Evolutionary conservation across 2,329 filamentous ascomycete species (phyloP).

Genomic region (Cytospora paraplurivora): DNA sequence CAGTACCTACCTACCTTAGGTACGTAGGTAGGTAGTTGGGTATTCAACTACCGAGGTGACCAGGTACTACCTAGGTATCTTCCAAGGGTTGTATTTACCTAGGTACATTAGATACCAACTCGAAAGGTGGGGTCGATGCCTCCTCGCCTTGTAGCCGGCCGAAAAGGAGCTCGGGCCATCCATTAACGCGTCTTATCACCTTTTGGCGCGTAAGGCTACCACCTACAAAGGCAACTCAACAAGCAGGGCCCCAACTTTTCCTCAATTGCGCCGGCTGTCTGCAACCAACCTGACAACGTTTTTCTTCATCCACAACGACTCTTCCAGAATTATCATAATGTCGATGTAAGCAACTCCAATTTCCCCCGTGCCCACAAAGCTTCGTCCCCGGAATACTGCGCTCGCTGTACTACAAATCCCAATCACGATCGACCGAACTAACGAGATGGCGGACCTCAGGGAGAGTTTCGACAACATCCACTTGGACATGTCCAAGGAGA

Average conservation of each 20-base stretch:
- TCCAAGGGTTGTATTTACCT: not conserved
- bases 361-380: not conserved
- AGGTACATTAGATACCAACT: not conserved
- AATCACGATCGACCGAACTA: not conserved
- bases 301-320: slow-evolving; percentile 9
- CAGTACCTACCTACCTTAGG: slow-evolving; percentile 4
- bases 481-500: slow-evolving; percentile 89
- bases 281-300: slow-evolving; percentile 3
- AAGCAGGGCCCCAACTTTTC: slow-evolving; percentile 19
- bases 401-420: not conserved
- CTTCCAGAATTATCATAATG: slow-evolving; percentile 16
- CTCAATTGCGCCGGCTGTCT: slow-evolving; percentile 3
- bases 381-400: slow-evolving; percentile 24
- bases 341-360: not conserved
- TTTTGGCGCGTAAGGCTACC: not conserved
- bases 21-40: not conserved
- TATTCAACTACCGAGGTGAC: not conserved
- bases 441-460: slow-evolving; percentile 40
- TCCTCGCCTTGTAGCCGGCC: not conserved
- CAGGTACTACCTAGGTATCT: not conserved
- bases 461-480: slow-evolving; percentile 98
- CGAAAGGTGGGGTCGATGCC: slow-evolving; percentile 1
- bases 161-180: slow-evolving; percentile 6
- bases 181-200: slow-evolving; percentile 21
- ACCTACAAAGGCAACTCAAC: slow-evolving; percentile 3